Evolutionary conservation across 164 flowering plant species (phyloP).

Genomic region (Platanus orientalis): DNA sequence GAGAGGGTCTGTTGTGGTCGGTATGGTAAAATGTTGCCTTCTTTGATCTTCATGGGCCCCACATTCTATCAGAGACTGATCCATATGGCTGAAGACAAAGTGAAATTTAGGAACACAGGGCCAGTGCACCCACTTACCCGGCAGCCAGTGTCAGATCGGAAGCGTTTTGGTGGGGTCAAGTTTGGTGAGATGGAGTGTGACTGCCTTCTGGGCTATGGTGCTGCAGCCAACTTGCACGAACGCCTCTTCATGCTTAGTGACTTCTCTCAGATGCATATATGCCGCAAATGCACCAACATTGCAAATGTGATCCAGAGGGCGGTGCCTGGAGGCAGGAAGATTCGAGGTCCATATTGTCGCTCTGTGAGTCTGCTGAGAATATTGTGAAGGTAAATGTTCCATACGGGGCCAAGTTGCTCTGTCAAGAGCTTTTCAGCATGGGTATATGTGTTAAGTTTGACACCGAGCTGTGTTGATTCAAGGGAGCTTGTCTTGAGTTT

Average conservation of each 20-base stretch:
- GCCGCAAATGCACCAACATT: constrained; percentile 51
- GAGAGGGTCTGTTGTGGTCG: constrained; percentile 78
- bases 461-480: constrained; percentile 38
- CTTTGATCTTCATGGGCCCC: constrained; percentile 77
- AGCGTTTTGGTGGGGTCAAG: constrained; percentile 90
- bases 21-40: constrained; percentile 60
- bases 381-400: constrained; percentile 74
- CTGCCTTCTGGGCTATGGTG: constrained; percentile 93
- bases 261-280: constrained; percentile 75
- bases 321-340: constrained; percentile 49
- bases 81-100: constrained; percentile 97
- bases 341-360: constrained; percentile 79
- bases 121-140: constrained; percentile 94
- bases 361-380: constrained; percentile 63
- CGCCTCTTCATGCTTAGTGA: constrained; percentile 90
- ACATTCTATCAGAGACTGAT: constrained; percentile 87
- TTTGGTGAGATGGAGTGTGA: constrained; percentile 99
- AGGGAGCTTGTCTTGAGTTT: too few species aligned
- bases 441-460: constrained; percentile 77
- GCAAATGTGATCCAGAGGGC: constrained; percentile 71
- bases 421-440: constrained; percentile 94
- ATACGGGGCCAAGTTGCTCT: constrained; percentile 84
- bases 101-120: constrained; percentile 90
- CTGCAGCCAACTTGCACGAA: constrained; percentile 86
- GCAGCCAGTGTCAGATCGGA: constrained; percentile 90